These are phyloP conservation scores for Eucalyptus marginata DNA, from an alignment of 345 rosid species.

Conservation along the genomic window DNA sequence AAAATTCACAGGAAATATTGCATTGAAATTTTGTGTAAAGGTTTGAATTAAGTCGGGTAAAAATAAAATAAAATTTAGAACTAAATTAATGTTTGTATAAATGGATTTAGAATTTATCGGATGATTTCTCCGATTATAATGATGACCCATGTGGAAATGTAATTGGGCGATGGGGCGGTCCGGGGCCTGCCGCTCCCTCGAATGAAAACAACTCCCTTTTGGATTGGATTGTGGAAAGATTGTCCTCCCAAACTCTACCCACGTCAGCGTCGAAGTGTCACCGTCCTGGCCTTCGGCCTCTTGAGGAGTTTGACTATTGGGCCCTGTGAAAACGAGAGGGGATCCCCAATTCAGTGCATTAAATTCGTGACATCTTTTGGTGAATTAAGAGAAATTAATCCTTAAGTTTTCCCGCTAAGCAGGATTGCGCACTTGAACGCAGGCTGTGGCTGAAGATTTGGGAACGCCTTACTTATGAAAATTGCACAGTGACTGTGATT, in stretches of 20 bases:
- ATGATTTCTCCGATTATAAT: neutral
- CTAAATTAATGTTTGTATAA: fast-evolving
- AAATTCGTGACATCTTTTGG: neutral
- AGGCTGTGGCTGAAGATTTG: neutral
- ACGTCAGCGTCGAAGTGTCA: neutral
- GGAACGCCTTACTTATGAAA: neutral
- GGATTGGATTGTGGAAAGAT: neutral
- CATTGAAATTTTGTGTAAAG: neutral
- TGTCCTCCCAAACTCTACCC: neutral
- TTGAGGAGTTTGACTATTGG: neutral
- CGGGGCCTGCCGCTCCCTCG: neutral
- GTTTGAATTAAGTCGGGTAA: neutral
- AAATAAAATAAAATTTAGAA: neutral
- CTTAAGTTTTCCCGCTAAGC: neutral
- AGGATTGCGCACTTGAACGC: neutral
- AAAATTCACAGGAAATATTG: neutral
- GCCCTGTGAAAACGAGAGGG: neutral
- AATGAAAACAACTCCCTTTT: neutral
- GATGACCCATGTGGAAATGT: neutral
- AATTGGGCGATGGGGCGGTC: neutral
- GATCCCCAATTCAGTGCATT: neutral
- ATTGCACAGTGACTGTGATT: neutral
- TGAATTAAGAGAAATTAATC: neutral
- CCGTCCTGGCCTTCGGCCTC: neutral
- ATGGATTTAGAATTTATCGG: neutral